These are phyloP conservation scores for Wickerhamiella lipophila DNA, from an alignment of 805 yeast species.

Conservation along the genomic window DNA sequence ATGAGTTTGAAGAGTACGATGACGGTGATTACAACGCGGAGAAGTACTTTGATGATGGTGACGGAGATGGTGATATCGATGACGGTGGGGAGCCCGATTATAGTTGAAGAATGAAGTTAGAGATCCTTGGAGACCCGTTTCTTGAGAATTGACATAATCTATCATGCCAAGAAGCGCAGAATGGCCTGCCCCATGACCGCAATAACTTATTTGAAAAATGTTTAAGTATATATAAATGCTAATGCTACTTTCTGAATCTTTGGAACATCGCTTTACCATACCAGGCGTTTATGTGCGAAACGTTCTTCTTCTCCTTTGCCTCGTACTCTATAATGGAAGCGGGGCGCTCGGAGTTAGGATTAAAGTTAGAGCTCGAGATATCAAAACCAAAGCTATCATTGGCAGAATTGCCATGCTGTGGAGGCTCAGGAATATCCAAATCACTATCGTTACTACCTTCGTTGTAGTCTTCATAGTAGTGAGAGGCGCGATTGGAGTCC, in stretches of 20 bases:
- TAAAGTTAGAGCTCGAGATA: not conserved
- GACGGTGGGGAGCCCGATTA: constrained; percentile 64
- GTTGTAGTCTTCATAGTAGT: not conserved
- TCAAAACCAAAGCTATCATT: constrained; percentile 4
- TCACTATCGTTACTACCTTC: constrained; percentile 1
- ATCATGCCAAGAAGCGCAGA: too few species aligned
- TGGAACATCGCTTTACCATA: constrained; percentile 28
- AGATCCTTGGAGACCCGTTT: too few species aligned
- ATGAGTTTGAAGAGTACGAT: constrained; percentile 58
- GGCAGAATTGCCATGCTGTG: constrained; percentile 6
- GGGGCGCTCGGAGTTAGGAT: not conserved
- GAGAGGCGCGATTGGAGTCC: not conserved
- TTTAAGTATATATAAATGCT: not conserved
- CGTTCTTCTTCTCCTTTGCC: constrained; percentile 12
- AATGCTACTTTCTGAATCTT: constrained; percentile 13
- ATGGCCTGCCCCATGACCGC: not conserved
- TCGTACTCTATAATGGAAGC: not conserved
- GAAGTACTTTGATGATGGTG: constrained; percentile 62
- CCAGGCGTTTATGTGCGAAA: constrained; percentile 27
- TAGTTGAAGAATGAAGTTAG: too few species aligned
- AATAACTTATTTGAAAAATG: not conserved
- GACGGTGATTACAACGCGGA: constrained; percentile 75
- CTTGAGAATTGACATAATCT: too few species aligned
- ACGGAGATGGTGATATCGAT: constrained; percentile 40
- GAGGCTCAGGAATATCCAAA: constrained; percentile 9